These are phyloP conservation scores for Didymella segeticola DNA, from an alignment of 2,329 filamentous ascomycete genomes.

Conservation along the genomic window DNA sequence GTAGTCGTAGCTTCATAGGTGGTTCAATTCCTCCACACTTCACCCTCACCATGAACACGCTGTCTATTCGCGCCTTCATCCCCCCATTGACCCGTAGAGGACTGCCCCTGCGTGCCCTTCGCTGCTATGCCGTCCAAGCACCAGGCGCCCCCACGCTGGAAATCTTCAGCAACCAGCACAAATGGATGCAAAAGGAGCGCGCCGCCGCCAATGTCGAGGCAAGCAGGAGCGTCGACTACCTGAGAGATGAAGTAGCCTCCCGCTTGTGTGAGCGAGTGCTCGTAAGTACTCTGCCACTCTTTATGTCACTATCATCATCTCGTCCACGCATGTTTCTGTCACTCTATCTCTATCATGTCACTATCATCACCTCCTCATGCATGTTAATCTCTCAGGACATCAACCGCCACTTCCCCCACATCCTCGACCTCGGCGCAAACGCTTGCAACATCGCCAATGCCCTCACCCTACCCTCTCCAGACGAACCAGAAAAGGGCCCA, in stretches of 20 bases:
- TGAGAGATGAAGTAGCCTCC: slow-evolving; percentile 89
- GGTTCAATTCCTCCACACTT: no score
- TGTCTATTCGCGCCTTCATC: slow-evolving; percentile 46
- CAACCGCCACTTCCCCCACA: slow-evolving; percentile 82
- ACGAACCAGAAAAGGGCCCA: slow-evolving; percentile 68
- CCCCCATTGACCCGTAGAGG: slow-evolving; percentile 40
- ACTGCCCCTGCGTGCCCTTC: slow-evolving; percentile 31
- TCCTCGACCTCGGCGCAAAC: slow-evolving; percentile 93
- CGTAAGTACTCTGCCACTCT: slow-evolving; percentile 53
- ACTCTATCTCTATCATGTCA: no score
- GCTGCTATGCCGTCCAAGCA: slow-evolving; percentile 78
- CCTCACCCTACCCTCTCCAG: slow-evolving; percentile 67
- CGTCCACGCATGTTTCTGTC: no score
- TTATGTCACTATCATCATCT: neutral
- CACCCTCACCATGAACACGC: slow-evolving; percentile 36
- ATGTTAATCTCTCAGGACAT: slow-evolving; percentile 71
- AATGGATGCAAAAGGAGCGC: slow-evolving; percentile 91
- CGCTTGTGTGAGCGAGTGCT: slow-evolving; percentile 85
- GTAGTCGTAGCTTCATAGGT: no score
- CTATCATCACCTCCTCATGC: no score
- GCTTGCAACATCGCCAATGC: slow-evolving; percentile 91
- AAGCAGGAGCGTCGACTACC: slow-evolving; percentile 85
- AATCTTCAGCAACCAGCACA: slow-evolving; percentile 87
- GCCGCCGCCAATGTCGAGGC: slow-evolving; percentile 73
- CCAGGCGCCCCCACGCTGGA: slow-evolving; percentile 80